Base-by-base conservation (phyloP, 768 basidiomycete species). In the Saitozyma podzolica region DNA sequence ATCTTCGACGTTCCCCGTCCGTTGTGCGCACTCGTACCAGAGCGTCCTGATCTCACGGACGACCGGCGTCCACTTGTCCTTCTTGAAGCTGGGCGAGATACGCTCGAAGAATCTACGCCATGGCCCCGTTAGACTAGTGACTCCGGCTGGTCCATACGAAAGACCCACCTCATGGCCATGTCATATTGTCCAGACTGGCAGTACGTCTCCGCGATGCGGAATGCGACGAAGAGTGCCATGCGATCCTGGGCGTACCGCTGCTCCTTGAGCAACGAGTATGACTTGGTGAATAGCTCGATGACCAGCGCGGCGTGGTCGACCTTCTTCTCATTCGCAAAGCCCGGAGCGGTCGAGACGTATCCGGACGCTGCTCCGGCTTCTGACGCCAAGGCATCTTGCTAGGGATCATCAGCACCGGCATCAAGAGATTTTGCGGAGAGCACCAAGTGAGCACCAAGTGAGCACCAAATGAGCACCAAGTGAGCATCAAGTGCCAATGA, bases 191-290 rank as follows among this genome's bases (percentile, higher is more conserved):
- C 86, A 2, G 88, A 86, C 13, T 87, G 83, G 63, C 86, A 85
- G 75, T 98, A 94, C 4, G 89, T 89, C 63, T 89, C 86, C 0
- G 92, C 95, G 58, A 99, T 97, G 40, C 88, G 86, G 77, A 86
- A 89, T 4, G 93, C 95, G 56, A 99, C 89, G 84, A 87, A 91
- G n/a, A 95, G 81, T 0, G 91, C 92, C 65, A 92, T 80, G 9
- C 94, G 86, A 3, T 87, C 86, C 67, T 90, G 90, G n/a, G 83
- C 84, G 17, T 83, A 81, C 54, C 70, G 81, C 51, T 90, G 85
- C 68, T 86, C 88, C 81, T 95, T 97, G 83, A 96, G 92, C 10
- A 92, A 77, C 68, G 95, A 91, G 79, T 99, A 98, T 1, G 96
- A 84, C 73, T 94, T 92, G 8, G 92, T 96, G 75, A 92, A 94